Conservation (phyloP, 2,329 filamentous ascomycete species). For the Taxawa tesnikishii region DNA sequence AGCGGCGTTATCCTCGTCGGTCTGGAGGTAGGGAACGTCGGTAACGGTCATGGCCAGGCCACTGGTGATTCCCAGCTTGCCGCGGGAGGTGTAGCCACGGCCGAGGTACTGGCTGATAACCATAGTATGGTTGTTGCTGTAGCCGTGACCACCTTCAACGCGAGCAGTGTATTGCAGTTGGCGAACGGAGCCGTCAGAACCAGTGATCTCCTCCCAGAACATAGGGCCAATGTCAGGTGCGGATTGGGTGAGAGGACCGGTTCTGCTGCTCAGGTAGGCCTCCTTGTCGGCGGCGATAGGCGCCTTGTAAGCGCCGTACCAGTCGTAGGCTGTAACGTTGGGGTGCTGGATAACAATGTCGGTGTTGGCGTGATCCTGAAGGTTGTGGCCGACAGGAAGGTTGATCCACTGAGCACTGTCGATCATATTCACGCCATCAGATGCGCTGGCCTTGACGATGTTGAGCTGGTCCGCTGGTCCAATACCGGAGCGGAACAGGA, state of each 20-base stretch:
- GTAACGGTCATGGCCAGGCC: conserved; percentile 48
- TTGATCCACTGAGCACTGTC: conserved; percentile 35
- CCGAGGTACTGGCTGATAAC: conserved; percentile 47
- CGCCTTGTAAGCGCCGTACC: conserved; percentile 45
- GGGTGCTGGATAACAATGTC: conserved; percentile 40
- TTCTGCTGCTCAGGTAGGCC: conserved; percentile 32
- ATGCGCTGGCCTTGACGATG: conserved; percentile 31
- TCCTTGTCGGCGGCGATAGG: conserved; percentile 27
- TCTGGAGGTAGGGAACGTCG: conserved; percentile 45
- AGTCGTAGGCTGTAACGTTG: conserved; percentile 50
- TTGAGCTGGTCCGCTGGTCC: conserved; percentile 42
- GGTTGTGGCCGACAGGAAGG: conserved; percentile 38
- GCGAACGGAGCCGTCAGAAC: conserved; percentile 46
- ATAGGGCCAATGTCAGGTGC: conserved; percentile 54
- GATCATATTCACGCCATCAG: conserved; percentile 31
- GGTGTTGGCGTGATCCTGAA: conserved; percentile 45
- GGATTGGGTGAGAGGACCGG: conserved; percentile 51
- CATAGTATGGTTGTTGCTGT: conserved; percentile 24
- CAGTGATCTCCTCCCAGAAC: conserved; percentile 47
- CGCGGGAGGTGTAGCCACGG: conserved; percentile 49
- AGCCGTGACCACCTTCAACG: conserved; percentile 44
- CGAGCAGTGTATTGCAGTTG: conserved; percentile 56
- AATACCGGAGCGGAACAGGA: conserved; percentile 58
- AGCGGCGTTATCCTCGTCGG: conserved; percentile 47
- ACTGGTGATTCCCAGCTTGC: conserved; percentile 47